phyloP scores from a whole-genome alignment of 495 filamentous ascomycete species.

The Antarctomyces pellizariae region DNA sequence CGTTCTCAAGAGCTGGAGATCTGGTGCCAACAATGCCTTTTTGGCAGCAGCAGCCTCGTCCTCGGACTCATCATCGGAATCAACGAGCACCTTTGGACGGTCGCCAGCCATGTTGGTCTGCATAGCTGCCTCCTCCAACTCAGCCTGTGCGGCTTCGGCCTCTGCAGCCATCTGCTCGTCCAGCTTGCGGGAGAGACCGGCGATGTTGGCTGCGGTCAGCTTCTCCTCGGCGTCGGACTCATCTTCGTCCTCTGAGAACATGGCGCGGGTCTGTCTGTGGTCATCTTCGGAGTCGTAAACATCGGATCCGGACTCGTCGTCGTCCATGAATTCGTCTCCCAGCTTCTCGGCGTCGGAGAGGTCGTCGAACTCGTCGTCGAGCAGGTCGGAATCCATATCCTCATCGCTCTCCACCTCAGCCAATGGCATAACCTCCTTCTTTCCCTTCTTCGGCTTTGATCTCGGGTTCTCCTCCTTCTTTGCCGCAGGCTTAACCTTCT shows the following conservation, averaged over 20 bases:
- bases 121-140: constrained; percentile 67
- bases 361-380: constrained; percentile 32
- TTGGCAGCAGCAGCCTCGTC: constrained; percentile 23
- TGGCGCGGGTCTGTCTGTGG: constrained; percentile 23
- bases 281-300: constrained; percentile 59
- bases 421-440: constrained; percentile 14
- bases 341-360: constrained; percentile 20
- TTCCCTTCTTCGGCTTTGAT: constrained; percentile 13
- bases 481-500: constrained; percentile 22
- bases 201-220: constrained; percentile 90
- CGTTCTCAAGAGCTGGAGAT: constrained; percentile 71
- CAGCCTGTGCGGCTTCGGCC: constrained; percentile 52
- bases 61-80: constrained; percentile 24
- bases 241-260: constrained; percentile 93
- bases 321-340: constrained; percentile 32
- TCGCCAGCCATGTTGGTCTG: constrained; percentile 91
- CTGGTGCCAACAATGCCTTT: constrained; percentile 43
- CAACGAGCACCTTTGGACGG: constrained; percentile 44
- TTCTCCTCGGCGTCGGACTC: constrained; percentile 73
- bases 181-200: constrained; percentile 60
- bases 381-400: constrained; percentile 24
- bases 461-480: constrained; percentile 10
- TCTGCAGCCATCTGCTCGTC: constrained; percentile 46
- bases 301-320: constrained; percentile 31
- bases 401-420: constrained; percentile 26